Percentiles rank a stretch among this genome's conserved stretches.
Conservation (phyloP, 2,329 filamentous ascomycete species). For the Colletotrichum costaricense region DNA sequence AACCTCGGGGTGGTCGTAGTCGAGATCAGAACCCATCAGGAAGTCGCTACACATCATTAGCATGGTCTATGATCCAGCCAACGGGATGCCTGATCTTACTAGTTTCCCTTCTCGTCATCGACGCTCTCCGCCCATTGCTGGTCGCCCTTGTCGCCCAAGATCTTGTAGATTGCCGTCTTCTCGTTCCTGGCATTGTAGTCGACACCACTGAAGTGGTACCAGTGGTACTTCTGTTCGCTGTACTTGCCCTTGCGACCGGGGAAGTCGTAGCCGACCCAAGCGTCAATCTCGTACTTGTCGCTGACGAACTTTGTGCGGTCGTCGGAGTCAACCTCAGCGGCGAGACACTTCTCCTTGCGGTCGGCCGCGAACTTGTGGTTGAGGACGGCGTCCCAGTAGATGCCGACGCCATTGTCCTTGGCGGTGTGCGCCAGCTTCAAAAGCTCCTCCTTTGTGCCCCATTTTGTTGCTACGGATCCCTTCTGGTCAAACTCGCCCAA, state of each 20-base stretch:
- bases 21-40: slow-evolving; percentile 79
- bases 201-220: slow-evolving; percentile 77
- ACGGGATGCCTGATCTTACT: slow-evolving; percentile 62
- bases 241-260: slow-evolving; percentile 71
- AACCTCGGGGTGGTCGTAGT: slow-evolving; percentile 74
- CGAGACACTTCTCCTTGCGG: slow-evolving; percentile 70
- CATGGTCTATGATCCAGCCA: slow-evolving; percentile 59
- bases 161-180: slow-evolving; percentile 76
- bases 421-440: slow-evolving; percentile 63
- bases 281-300: slow-evolving; percentile 73
- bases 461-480: slow-evolving; percentile 72
- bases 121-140: slow-evolving; percentile 74
- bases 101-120: slow-evolving; percentile 72
- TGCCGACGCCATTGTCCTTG: slow-evolving; percentile 65
- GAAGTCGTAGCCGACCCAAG: slow-evolving; percentile 78
- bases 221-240: slow-evolving; percentile 73
- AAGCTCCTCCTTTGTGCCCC: slow-evolving; percentile 75
- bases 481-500: slow-evolving; percentile 82
- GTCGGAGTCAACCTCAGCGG: slow-evolving; percentile 71
- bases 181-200: slow-evolving; percentile 72
- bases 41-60: slow-evolving; percentile 72
- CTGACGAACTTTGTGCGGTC: slow-evolving; percentile 69
- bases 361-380: slow-evolving; percentile 83
- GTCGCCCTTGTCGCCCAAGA: slow-evolving; percentile 64
- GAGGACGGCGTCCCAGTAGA: slow-evolving; percentile 79